Evolutionary conservation across 2,329 filamentous ascomycete species (phyloP).

Genomic region (Blastomyces parvus): DNA sequence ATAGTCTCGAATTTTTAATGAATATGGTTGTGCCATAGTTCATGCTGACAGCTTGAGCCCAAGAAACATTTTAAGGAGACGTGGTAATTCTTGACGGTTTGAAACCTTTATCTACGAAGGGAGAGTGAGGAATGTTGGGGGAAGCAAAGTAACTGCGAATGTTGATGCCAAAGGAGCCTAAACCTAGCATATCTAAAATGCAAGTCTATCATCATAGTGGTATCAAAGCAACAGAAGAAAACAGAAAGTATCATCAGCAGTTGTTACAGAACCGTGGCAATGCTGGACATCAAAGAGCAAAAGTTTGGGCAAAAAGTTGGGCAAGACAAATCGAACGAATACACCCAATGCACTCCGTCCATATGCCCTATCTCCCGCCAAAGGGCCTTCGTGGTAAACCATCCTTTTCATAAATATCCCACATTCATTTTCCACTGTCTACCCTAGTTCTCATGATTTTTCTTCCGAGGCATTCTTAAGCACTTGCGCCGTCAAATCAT

Average conservation of each 20-base stretch:
- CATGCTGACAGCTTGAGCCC: not conserved
- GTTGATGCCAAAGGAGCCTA: not conserved
- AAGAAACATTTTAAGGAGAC: not conserved
- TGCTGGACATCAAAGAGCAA: not conserved
- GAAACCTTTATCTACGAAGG: not conserved
- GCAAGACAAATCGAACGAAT: not conserved
- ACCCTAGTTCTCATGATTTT: not conserved
- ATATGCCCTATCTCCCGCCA: not conserved
- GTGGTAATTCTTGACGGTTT: not conserved
- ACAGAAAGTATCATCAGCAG: not conserved
- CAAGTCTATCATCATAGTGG: conserved; percentile 1
- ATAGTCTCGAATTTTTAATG: not conserved
- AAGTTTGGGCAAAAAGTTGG: not conserved
- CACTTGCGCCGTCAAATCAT: conserved; percentile 14
- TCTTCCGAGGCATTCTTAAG: conserved; percentile 10
- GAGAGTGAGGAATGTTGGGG: not conserved
- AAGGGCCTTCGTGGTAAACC: not conserved
- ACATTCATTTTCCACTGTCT: not conserved
- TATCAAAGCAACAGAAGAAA: not conserved
- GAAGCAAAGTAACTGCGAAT: not conserved
- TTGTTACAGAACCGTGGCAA: not conserved
- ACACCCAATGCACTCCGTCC: not conserved
- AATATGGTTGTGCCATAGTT: not conserved
- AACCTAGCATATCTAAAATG: not conserved
- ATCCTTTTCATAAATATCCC: not conserved